These are phyloP conservation scores for Aspergillus alliaceus DNA, from an alignment of 2,329 filamentous ascomycete species.

Conservation along the genomic window DNA sequence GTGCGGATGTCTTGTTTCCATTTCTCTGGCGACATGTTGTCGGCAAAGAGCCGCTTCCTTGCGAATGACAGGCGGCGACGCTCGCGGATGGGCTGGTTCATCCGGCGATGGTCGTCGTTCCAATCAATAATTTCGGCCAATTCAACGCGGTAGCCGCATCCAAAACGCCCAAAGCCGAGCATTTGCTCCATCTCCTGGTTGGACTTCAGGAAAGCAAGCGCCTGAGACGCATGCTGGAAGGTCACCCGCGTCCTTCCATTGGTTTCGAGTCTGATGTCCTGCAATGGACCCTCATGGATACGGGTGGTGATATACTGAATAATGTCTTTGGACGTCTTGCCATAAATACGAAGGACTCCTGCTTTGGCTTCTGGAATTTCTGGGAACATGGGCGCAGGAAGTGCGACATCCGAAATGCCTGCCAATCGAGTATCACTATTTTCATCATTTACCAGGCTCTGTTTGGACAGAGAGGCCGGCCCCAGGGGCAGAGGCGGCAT, in stretches of 20 bases:
- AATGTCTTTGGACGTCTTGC: constrained; percentile 23
- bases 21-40: constrained; percentile 31
- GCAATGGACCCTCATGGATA: constrained; percentile 41
- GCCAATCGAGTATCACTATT: not conserved
- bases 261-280: constrained; percentile 36
- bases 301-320: constrained; percentile 34
- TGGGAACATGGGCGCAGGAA: constrained; percentile 6
- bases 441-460: constrained; percentile 17
- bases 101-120: constrained; percentile 35
- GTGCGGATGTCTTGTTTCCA: constrained; percentile 38
- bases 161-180: constrained; percentile 35
- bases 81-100: constrained; percentile 37
- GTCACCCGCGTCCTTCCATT: constrained; percentile 34
- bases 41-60: constrained; percentile 38
- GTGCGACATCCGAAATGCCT: constrained; percentile 2
- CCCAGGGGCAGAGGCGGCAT: constrained; percentile 15
- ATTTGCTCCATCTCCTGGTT: constrained; percentile 28
- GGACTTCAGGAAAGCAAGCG: constrained; percentile 33
- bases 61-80: constrained; percentile 45
- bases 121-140: constrained; percentile 32
- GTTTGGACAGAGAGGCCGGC: constrained; percentile 16
- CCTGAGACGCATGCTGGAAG: constrained; percentile 40
- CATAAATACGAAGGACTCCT: constrained; percentile 27
- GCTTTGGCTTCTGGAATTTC: constrained; percentile 28
- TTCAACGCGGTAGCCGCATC: constrained; percentile 29